Evolutionary conservation across 306 rosid genomes (phyloP).

Genomic region (Luffa aegyptiaca): DNA sequence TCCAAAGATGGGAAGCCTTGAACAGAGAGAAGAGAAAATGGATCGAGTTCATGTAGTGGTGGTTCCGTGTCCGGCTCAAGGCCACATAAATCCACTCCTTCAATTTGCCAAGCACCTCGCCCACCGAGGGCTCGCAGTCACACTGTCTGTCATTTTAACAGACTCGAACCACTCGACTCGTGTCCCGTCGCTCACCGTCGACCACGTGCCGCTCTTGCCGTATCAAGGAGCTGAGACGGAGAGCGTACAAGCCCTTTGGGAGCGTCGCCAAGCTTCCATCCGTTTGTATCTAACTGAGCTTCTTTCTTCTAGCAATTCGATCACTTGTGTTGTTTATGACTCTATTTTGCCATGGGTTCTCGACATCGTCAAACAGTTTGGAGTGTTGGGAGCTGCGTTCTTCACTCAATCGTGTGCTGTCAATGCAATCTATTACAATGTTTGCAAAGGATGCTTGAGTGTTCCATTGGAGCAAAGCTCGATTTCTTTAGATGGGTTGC

Average conservation of each 20-base stretch:
- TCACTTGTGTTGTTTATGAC: constrained; percentile 23
- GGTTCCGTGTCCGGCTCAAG: constrained; percentile 13
- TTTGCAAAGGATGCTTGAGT: neutral
- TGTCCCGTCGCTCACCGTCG: neutral
- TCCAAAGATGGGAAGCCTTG: neutral
- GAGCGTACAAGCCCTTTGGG: neutral
- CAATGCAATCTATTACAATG: constrained; percentile 7
- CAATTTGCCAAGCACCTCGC: constrained; percentile 20
- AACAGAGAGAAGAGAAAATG: neutral
- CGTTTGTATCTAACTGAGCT: constrained; percentile 5
- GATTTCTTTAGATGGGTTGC: neutral
- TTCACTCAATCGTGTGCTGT: constrained; percentile 24
- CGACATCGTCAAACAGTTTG: constrained; percentile 4
- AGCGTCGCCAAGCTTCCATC: constrained; percentile 7
- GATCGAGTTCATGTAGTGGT: constrained; percentile 6
- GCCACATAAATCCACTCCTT: constrained; percentile 26
- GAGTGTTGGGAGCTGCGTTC: constrained; percentile 16
- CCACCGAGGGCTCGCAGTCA: constrained; percentile 3
- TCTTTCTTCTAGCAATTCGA: neutral
- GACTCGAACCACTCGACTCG: neutral
- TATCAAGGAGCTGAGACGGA: neutral
- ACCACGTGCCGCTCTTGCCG: neutral
- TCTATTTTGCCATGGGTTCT: constrained; percentile 19
- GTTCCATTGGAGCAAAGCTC: neutral
- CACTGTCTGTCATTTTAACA: neutral